A percentile compares a stretch with the other conserved stretches of the same genome.
Evolutionary conservation across 2,329 filamentous ascomycete species (phyloP).

Genomic region (Huntiella bhutanensis): DNA sequence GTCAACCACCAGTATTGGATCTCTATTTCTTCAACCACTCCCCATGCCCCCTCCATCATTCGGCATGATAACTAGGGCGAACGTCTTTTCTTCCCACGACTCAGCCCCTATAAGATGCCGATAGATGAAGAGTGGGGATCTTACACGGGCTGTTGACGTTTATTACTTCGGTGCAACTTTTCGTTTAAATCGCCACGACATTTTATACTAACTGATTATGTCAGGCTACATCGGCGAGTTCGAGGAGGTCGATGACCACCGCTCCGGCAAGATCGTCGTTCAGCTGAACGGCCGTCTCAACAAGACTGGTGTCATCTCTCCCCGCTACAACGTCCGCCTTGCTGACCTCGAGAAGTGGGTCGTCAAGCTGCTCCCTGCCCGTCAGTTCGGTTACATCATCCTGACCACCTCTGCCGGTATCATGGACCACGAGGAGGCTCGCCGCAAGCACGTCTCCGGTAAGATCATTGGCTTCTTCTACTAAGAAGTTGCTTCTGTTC

Average conservation of each 20-base stretch:
- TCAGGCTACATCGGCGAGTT: constrained; percentile 98
- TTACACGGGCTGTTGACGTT: constrained; percentile 81
- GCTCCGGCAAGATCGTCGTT: constrained; percentile 98
- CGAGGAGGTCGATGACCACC: constrained; percentile 98
- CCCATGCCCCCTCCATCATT: constrained; percentile 24
- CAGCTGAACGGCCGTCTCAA: constrained; percentile 94
- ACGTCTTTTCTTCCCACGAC: constrained; percentile 61
- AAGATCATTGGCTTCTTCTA: constrained; percentile 99
- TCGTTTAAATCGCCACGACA: constrained; percentile 96
- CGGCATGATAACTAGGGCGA: constrained; percentile 99
- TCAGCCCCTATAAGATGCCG: constrained; percentile 99
- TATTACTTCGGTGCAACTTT: constrained; percentile 45
- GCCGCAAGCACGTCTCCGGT: constrained; percentile 95
- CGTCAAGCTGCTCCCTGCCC: constrained; percentile 92
- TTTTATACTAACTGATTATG: constrained; percentile 30
- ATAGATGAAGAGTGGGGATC: constrained; percentile 80
- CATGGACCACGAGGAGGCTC: constrained; percentile 99
- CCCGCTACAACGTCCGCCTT: constrained; percentile 98
- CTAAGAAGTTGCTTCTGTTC: constrained; percentile 29
- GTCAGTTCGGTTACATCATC: constrained; percentile 99
- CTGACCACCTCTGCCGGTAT: constrained; percentile 98
- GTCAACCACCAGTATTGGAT: neutral
- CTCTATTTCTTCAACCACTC: neutral
- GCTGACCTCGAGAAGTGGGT: constrained; percentile 99
- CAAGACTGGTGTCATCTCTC: constrained; percentile 82